Evolutionary conservation across 352 stramenopile genomes (phyloP).

Genomic region (Globisporangium cystogenes): DNA sequence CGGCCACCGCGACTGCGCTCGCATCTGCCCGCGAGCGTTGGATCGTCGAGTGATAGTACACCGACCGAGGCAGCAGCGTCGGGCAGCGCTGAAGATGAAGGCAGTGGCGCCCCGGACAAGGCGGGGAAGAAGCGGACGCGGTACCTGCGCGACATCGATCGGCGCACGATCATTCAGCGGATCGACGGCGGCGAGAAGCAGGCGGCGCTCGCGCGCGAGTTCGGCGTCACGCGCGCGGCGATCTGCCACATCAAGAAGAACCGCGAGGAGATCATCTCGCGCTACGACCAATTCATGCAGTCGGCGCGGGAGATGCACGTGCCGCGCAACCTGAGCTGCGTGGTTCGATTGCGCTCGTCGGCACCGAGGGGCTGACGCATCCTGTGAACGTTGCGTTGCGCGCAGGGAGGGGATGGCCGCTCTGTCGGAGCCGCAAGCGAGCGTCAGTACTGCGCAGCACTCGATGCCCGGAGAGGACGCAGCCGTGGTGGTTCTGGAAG

Average conservation of each 20-base stretch:
- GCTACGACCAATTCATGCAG: constrained; percentile 52
- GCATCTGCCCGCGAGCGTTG: neutral
- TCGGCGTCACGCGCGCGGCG: constrained; percentile 59
- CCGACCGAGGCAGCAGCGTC: neutral
- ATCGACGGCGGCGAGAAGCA: constrained; percentile 69
- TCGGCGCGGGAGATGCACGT: constrained; percentile 50
- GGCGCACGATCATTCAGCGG: constrained; percentile 58
- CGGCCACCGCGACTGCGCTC: neutral
- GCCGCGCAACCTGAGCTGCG: neutral
- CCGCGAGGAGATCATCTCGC: constrained; percentile 59
- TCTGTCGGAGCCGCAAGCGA: neutral
- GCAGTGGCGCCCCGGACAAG: neutral
- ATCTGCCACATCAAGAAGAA: constrained; percentile 85
- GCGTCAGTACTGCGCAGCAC: neutral
- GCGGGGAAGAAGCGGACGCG: constrained; percentile 30
- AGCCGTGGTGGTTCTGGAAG: constrained; percentile 34
- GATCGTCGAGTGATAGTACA: neutral
- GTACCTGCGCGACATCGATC: constrained; percentile 53
- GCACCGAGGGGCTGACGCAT: neutral
- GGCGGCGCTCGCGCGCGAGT: constrained; percentile 47
- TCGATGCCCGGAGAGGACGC: constrained; percentile 8
- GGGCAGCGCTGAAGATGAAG: neutral
- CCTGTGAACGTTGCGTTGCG: neutral
- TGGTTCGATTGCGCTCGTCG: too few relatives aligned
- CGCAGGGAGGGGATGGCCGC: constrained; percentile 23